Base-by-base conservation (phyloP, 2,329 filamentous ascomycete genomes). In the Lachnellula subtilissima region DNA sequence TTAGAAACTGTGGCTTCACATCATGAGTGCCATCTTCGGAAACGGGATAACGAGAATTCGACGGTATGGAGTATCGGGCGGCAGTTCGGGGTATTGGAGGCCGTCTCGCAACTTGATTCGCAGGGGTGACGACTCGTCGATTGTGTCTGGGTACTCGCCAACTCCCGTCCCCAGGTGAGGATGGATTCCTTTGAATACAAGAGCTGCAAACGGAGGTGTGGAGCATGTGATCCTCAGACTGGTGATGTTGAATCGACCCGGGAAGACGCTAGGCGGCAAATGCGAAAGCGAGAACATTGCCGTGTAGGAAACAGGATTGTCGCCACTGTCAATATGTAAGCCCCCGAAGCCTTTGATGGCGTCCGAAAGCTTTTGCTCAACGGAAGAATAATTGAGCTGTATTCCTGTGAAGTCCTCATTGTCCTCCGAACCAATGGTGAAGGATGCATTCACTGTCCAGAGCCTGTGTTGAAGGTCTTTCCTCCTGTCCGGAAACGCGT, bases 181-280 rank as follows among this genome's bases (percentile, higher is more conserved):
- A 11, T 53, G 51, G 6, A 25, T 35, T 22, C 46, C 57, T 46
- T 37, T 37, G 46, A 59, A 59, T 3, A 59, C 28, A 6, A 56
- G 45, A 22, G 52, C 52, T 12, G 52, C 50, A 14, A 48, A 51
- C 9, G 47, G 40, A 15, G 51, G 25, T 4, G 52, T 22, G 1
- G 42, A 39, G 14, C 28, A 39, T 15, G 48, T 52, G 3, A 54
- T 5, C 6, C 50, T 28, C 2, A 48, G 17, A 39, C 47, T 36
- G n/a, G 51, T 48, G 14, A 59, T 45, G 19, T 53, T 54, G 48
- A 59, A 54, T 9, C 50, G 35, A 25, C 56, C 50, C 12, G 23
- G 48, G 15, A 56, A 56, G 36, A 48, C 47, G 17, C 53, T 50
- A 19, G 46, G 40, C 12, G 56, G 49, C 12, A 55, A 43, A 32